Base-by-base conservation (phyloP, 2,329 filamentous ascomycete genomes). In the Fusarium albidum region DNA sequence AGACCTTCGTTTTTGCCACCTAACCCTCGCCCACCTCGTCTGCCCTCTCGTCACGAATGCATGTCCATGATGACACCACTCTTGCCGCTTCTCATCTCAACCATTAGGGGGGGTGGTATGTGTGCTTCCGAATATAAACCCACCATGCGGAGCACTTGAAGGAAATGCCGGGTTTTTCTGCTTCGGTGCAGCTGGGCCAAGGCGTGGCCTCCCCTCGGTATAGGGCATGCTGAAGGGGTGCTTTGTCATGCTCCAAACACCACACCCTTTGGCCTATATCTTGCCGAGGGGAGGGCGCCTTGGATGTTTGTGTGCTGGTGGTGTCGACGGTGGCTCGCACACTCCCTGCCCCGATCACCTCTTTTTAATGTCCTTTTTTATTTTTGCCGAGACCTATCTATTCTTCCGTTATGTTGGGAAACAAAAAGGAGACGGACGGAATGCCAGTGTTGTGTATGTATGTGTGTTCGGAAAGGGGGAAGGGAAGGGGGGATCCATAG, bases 371-470 rank as follows among this genome's bases (percentile, higher is more conserved):
- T 64, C 54, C 45, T 61, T 59, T 52, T 61, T 65, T 57, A 52
- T 63, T 60, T 62, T 65, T 59, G 56, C 62, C 58, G 57, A 63
- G 51, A 50, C 52, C 53, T 58, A 65, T 65, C 52, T 65, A 62
- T 60, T 62, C 59, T 65, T 63, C 59, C 42, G 57, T 60, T 61
- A 34, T 61, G 34, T 55, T 66, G 59, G 64, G 59, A 59, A 66
- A 62, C 49, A 63, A 65, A 64, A 59, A 61, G 52, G 58, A 62
- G 50, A 48, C 53, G 53, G 55, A 57, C 35, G 50, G 51, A 52
- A 51, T 53, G 49, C 50, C 49, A 52, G 50, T 62, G 50, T 54
- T 57, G 58, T 49, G 60, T 51, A 52, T 59, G 53, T 53, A 49
- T 42, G 53, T 44, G 52, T 50, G 51, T 59, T 46, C 49, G 47